A percentile compares a stretch with the other conserved stretches of the same genome.
These are phyloP conservation scores for Paramecium biaurelia DNA, from an alignment of 73 alveolate species.

Conservation along the genomic window DNA sequence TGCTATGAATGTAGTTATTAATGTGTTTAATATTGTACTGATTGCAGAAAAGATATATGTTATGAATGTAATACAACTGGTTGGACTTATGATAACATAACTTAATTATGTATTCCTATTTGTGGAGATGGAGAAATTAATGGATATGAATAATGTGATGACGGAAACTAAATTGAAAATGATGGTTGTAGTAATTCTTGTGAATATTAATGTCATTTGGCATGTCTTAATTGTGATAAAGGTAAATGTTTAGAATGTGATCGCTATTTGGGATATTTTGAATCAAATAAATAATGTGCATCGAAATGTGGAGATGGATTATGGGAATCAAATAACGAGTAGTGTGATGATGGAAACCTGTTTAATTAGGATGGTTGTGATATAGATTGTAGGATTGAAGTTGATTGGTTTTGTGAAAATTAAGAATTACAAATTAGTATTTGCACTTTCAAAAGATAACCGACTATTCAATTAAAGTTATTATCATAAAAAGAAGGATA, in stretches of 20 bases:
- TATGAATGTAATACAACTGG: background rate
- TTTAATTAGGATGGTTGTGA: conserved; percentile 57
- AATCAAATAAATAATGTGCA: background rate
- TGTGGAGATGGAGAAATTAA: conserved; percentile 46
- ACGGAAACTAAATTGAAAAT: background rate
- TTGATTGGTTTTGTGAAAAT: background rate
- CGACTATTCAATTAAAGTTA: background rate
- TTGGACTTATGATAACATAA: background rate
- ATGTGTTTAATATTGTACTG: background rate
- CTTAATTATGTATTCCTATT: background rate
- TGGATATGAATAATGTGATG: conserved; percentile 51
- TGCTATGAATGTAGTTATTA: background rate
- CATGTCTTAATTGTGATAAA: conserved; percentile 1
- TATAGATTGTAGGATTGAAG: background rate
- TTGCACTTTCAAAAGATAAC: background rate
- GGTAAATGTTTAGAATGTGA: background rate
- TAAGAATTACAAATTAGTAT: background rate
- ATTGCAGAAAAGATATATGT: background rate
- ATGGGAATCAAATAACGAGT: background rate
- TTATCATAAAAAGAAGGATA: background rate
- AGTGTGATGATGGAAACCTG: conserved; percentile 71
- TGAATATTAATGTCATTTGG: background rate
- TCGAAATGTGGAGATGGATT: conserved; percentile 42
- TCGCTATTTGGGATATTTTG: background rate
- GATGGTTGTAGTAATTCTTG: conserved; percentile 29